These are phyloP conservation scores for Cyclotella cryptica DNA, from an alignment of 108 stramenopile genomes.

Conservation along the genomic window DNA sequence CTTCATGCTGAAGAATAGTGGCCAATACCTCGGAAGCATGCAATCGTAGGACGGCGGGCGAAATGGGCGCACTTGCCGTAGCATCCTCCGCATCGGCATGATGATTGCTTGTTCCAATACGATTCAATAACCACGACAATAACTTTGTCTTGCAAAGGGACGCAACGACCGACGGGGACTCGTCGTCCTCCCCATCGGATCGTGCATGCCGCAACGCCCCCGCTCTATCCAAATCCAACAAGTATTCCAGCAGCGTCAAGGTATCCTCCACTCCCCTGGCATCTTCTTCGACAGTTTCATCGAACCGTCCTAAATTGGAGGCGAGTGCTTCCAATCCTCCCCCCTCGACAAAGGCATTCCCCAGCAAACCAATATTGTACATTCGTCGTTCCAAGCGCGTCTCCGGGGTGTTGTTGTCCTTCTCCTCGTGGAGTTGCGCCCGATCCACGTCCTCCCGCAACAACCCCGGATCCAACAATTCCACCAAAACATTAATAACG, in stretches of 20 bases:
- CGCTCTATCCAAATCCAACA: slow-evolving; percentile 70
- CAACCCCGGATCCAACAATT: slow-evolving; percentile 73
- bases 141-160: slow-evolving; percentile 59
- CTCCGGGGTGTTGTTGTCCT: background rate
- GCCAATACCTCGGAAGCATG: slow-evolving; percentile 64
- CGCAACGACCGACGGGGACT: slow-evolving; percentile 50
- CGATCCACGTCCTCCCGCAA: slow-evolving; percentile 25
- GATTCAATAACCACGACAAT: slow-evolving; percentile 70
- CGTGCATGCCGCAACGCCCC: slow-evolving; percentile 15
- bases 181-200: slow-evolving; percentile 9
- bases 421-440: too few species aligned
- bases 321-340: slow-evolving; percentile 39
- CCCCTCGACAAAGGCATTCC: slow-evolving; percentile 28
- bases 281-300: slow-evolving; percentile 55
- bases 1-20: slow-evolving; percentile 69
- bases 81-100: background rate
- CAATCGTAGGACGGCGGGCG: slow-evolving; percentile 39
- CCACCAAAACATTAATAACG: slow-evolving; percentile 66
- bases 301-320: slow-evolving; percentile 40
- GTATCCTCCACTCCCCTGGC: slow-evolving; percentile 48
- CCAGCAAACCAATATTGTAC: slow-evolving; percentile 29
- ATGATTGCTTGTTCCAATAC: slow-evolving; percentile 43
- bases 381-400: background rate
- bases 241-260: slow-evolving; percentile 62
- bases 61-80: slow-evolving; percentile 13